Evolutionary conservation across 495 filamentous ascomycete genomes (phyloP).

Genomic region (Halenospora varia): DNA sequence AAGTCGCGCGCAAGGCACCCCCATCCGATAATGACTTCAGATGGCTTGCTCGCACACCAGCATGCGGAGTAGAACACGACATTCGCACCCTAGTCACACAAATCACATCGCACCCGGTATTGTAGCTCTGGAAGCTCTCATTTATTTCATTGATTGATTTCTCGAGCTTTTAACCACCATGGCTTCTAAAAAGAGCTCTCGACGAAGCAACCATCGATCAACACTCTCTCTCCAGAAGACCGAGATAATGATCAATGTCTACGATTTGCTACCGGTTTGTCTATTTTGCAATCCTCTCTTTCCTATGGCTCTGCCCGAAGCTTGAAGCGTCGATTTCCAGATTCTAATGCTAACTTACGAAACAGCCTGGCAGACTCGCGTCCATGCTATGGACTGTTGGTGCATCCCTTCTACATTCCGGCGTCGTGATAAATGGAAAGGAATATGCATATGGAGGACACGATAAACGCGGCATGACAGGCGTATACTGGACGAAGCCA

Average conservation of each 20-base stretch:
- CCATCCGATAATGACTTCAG: not conserved
- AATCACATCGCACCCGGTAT: not conserved
- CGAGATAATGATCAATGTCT: constrained; percentile 73
- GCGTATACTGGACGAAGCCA: constrained; percentile 76
- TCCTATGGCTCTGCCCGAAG: not conserved
- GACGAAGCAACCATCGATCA: constrained; percentile 43
- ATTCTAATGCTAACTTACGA: not conserved
- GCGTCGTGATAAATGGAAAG: constrained; percentile 67
- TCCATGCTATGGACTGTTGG: constrained; percentile 68
- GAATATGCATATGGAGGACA: constrained; percentile 87
- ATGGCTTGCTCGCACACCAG: not conserved
- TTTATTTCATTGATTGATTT: not conserved
- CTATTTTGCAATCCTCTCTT: not conserved
- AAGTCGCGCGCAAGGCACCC: not conserved
- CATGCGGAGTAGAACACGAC: not conserved
- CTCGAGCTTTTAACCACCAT: constrained; percentile 17
- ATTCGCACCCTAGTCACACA: not conserved
- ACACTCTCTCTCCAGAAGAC: constrained; percentile 62
- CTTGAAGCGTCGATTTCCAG: constrained; percentile 2
- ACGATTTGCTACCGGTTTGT: constrained; percentile 69
- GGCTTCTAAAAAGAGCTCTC: constrained; percentile 36
- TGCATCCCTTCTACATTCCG: constrained; percentile 69
- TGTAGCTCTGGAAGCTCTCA: not conserved
- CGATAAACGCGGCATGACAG: constrained; percentile 57
- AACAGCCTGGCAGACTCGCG: constrained; percentile 62